phyloP scores from a whole-genome alignment of 805 yeast species.

The Monosporozyma yasuniensis region DNA sequence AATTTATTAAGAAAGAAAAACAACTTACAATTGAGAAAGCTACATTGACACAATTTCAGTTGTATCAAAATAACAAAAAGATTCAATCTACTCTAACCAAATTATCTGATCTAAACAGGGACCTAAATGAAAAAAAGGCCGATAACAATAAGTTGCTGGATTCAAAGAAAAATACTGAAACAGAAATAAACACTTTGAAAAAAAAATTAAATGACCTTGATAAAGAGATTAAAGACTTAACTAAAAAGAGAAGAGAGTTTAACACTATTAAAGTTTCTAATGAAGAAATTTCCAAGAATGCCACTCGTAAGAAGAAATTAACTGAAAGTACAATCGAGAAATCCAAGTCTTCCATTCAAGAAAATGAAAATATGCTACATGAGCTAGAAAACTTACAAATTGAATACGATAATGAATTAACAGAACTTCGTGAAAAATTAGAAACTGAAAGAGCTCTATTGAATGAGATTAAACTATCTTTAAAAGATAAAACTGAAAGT shows the following conservation, averaged over 20 bases:
- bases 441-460: slow-evolving; percentile 47
- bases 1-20: slow-evolving; percentile 58
- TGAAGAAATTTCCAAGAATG: slow-evolving; percentile 48
- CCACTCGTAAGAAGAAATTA: slow-evolving; percentile 34
- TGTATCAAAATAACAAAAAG: slow-evolving; percentile 34
- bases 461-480: slow-evolving; percentile 51
- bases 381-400: slow-evolving; percentile 38
- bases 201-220: slow-evolving; percentile 22
- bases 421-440: slow-evolving; percentile 37
- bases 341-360: slow-evolving; percentile 37
- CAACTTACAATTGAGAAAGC: slow-evolving; percentile 44
- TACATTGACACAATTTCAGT: slow-evolving; percentile 45
- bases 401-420: slow-evolving; percentile 38
- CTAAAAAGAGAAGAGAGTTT: slow-evolving; percentile 25
- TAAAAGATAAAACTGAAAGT: slow-evolving; percentile 66
- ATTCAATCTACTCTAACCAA: slow-evolving; percentile 34
- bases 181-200: slow-evolving; percentile 21
- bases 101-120: slow-evolving; percentile 33
- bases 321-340: slow-evolving; percentile 44
- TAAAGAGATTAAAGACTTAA: slow-evolving; percentile 16
- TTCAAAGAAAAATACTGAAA: slow-evolving; percentile 29
- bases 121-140: slow-evolving; percentile 36
- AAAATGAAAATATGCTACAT: slow-evolving; percentile 40
- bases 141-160: slow-evolving; percentile 35
- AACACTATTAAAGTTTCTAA: slow-evolving; percentile 56